Evolutionary conservation across 192 early-diverging fungal genomes (phyloP).

Genomic region (Backusella luteola): DNA sequence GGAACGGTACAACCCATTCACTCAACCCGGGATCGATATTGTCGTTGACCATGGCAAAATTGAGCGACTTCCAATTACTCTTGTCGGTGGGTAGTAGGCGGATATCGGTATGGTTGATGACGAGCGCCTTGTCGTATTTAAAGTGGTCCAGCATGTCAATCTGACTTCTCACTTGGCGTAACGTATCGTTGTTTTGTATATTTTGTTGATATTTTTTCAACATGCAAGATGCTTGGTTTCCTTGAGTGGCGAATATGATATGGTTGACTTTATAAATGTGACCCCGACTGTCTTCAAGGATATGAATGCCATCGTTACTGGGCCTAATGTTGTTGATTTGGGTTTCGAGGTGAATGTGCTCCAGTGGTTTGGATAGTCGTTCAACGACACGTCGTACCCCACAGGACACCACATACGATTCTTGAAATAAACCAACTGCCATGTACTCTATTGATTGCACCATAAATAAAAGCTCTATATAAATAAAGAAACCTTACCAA

Average conservation of each 20-base stretch:
- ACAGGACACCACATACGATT: constrained; percentile 29
- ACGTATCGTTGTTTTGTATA: background rate
- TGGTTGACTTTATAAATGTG: constrained; percentile 22
- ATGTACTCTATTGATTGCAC: constrained; percentile 18
- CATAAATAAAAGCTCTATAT: too few species aligned
- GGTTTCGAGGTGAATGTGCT: constrained; percentile 24
- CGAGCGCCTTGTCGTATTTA: constrained; percentile 44
- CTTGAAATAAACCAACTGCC: constrained; percentile 35
- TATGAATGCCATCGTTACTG: background rate
- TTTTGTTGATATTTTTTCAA: background rate
- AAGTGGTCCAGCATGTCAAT: constrained; percentile 41
- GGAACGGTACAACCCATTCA: constrained; percentile 18
- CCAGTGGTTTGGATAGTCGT: constrained; percentile 10
- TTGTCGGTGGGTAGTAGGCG: constrained; percentile 40
- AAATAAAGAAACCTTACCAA: constrained; percentile 15
- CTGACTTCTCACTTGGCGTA: constrained; percentile 14
- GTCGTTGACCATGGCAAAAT: constrained; percentile 38
- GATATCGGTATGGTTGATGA: constrained; percentile 49
- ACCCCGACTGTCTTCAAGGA: background rate
- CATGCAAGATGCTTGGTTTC: constrained; percentile 27
- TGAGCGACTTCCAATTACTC: constrained; percentile 40
- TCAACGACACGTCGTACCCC: constrained; percentile 31
- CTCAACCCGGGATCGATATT: background rate
- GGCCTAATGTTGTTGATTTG: constrained; percentile 17
- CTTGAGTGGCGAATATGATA: constrained; percentile 37